phyloP scores from a whole-genome alignment of 2,329 filamentous ascomycete species.

The Plectosphaerella cucumerina region DNA sequence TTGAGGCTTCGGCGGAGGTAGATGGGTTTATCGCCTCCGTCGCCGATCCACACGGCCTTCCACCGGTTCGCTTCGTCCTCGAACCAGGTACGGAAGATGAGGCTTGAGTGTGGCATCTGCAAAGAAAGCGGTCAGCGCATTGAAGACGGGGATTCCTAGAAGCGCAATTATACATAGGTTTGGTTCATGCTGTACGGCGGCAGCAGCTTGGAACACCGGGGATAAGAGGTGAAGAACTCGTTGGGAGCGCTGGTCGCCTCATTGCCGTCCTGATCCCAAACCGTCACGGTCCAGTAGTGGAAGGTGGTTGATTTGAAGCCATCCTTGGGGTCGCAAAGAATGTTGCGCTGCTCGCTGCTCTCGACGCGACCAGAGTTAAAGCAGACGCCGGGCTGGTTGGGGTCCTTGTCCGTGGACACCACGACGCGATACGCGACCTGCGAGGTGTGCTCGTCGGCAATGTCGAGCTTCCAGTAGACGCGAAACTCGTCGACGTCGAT shows the following conservation, averaged over 20 bases:
- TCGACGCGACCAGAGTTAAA: conserved; percentile 15
- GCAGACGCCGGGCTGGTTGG: background rate
- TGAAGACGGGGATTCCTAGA: background rate
- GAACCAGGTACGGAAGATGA: conserved; percentile 37
- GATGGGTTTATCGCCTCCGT: conserved; percentile 32
- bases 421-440: conserved; percentile 25
- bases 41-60: conserved; percentile 35
- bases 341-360: conserved; percentile 16
- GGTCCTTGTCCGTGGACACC: background rate
- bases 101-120: conserved; percentile 33
- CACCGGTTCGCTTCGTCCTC: conserved; percentile 32
- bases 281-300: conserved; percentile 30
- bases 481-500: conserved; percentile 32
- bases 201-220: conserved; percentile 24
- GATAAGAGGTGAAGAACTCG: conserved; percentile 34
- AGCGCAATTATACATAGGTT: conserved; percentile 22
- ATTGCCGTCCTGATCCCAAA: conserved; percentile 28
- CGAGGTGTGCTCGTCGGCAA: conserved; percentile 19
- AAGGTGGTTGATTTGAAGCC: conserved; percentile 29
- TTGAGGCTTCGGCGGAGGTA: conserved; percentile 30
- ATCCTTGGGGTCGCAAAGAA: conserved; percentile 16
- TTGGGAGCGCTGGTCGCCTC: conserved; percentile 19
- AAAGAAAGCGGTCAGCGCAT: background rate
- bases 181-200: conserved; percentile 37
- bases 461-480: conserved; percentile 27